Conservation (phyloP, 1,284 basidiomycete genomes). For the Moesziomyces parantarcticus region DNA sequence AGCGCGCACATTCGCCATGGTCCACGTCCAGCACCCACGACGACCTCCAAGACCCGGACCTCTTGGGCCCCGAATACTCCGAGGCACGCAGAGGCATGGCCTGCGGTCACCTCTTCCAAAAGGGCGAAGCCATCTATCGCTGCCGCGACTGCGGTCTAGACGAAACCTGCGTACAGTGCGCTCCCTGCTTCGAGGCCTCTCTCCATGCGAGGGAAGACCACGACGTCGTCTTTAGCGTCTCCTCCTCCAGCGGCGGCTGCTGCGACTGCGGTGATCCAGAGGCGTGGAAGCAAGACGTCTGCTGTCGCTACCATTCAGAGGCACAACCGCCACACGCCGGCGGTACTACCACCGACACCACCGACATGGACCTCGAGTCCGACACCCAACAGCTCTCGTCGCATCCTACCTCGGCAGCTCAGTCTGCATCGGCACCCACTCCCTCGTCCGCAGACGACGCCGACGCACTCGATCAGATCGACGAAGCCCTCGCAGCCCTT, state of each 20-base stretch:
- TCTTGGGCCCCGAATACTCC: constrained; percentile 60
- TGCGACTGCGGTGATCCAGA: constrained; percentile 67
- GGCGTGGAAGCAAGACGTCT: constrained; percentile 62
- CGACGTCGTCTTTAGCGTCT: constrained; percentile 65
- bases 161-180: constrained; percentile 66
- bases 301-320: constrained; percentile 61
- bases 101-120: constrained; percentile 67
- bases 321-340: neutral
- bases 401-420: neutral
- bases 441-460: constrained; percentile 5
- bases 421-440: neutral
- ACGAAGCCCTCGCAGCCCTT: constrained; percentile 20
- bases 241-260: constrained; percentile 60
- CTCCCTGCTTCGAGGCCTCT: constrained; percentile 63
- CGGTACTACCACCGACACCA: neutral
- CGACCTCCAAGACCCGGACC: constrained; percentile 33
- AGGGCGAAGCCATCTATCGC: constrained; percentile 68
- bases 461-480: constrained; percentile 36
- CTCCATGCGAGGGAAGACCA: constrained; percentile 60
- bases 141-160: constrained; percentile 66
- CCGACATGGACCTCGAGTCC: constrained; percentile 39
- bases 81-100: constrained; percentile 63
- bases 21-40: constrained; percentile 35
- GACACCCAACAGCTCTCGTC: constrained; percentile 16
- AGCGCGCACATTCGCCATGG: constrained; percentile 36